A percentile compares a stretch with the other conserved stretches of the same genome.
Evolutionary conservation across 768 basidiomycete genomes (phyloP).

Genomic region (Mycena metata): DNA sequence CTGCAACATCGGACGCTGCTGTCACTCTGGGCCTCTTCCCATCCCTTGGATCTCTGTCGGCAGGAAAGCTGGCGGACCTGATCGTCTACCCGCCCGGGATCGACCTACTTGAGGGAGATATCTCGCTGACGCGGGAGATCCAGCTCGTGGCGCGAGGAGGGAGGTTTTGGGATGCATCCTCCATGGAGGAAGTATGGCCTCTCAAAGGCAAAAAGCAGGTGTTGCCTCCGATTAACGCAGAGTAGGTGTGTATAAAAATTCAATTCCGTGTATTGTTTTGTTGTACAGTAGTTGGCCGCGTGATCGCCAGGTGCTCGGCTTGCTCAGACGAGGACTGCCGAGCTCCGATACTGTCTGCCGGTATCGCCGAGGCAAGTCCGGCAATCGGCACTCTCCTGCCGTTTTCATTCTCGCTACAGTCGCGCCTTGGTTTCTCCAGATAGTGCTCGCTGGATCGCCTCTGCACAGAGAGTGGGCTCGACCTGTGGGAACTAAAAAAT

Average conservation of each 20-base stretch:
- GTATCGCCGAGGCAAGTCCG: too few species aligned
- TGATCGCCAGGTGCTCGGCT: background rate
- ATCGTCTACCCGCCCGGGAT: conserved; percentile 74
- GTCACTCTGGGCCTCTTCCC: conserved; percentile 71
- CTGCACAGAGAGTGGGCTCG: conserved; percentile 25
- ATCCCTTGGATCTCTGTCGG: conserved; percentile 73
- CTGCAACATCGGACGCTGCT: conserved; percentile 77
- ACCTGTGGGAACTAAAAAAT: conserved; percentile 29
- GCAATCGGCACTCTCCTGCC: too few species aligned
- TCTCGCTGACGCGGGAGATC: conserved; percentile 64
- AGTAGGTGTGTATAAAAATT: conserved; percentile 39
- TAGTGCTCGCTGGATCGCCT: conserved; percentile 29
- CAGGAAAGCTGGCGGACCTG: conserved; percentile 80
- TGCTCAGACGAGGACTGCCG: too few species aligned
- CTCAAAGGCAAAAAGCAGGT: conserved; percentile 65
- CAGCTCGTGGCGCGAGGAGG: conserved; percentile 74
- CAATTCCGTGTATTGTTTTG: background rate
- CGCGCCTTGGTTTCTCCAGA: conserved; percentile 1
- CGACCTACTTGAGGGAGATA: conserved; percentile 67
- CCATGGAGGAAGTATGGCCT: conserved; percentile 77
- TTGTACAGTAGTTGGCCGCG: too few species aligned
- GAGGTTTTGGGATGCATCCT: conserved; percentile 76
- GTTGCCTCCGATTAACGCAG: conserved; percentile 72
- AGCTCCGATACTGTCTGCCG: too few species aligned
- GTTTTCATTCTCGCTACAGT: background rate